phyloP scores from a whole-genome alignment of 192 early-diverging fungal genomes.

The Entomortierella chlamydospora region DNA sequence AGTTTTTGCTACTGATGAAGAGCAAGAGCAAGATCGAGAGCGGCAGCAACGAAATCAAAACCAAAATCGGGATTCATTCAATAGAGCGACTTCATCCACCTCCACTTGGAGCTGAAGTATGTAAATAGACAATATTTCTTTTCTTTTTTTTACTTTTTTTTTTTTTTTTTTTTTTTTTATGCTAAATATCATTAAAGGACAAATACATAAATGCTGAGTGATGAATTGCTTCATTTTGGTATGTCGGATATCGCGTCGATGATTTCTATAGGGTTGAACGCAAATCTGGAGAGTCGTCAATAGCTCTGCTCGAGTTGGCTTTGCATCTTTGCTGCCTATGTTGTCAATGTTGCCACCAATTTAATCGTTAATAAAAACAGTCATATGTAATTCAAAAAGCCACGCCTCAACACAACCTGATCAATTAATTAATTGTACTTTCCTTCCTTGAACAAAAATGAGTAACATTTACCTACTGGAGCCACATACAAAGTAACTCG shows the following conservation, averaged over 20 bases:
- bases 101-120: conserved; percentile 34
- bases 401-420: too few species aligned
- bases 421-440: not conserved
- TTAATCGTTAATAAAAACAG: too few species aligned
- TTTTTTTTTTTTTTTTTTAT: not conserved
- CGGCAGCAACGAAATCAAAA: conserved; percentile 19
- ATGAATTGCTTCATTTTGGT: too few species aligned
- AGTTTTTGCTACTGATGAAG: conserved; percentile 56
- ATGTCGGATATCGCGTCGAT: too few species aligned
- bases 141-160: not conserved
- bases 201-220: too few species aligned
- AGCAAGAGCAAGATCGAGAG: conserved; percentile 33
- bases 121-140: conserved; percentile 30
- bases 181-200: too few species aligned
- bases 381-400: too few species aligned
- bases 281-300: too few species aligned
- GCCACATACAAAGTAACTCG: conserved; percentile 64
- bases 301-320: too few species aligned
- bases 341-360: too few species aligned
- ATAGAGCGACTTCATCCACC: conserved; percentile 39
- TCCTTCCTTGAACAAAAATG: conserved; percentile 26
- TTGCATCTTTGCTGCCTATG: too few species aligned
- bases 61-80: conserved; percentile 21
- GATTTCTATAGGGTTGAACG: too few species aligned
- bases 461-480: conserved; percentile 66